Evolutionary conservation across 2,329 filamentous ascomycete species (phyloP), one percentile per base, ranked within the genome.

Genomic region (Ophiostoma quercus): DNA sequence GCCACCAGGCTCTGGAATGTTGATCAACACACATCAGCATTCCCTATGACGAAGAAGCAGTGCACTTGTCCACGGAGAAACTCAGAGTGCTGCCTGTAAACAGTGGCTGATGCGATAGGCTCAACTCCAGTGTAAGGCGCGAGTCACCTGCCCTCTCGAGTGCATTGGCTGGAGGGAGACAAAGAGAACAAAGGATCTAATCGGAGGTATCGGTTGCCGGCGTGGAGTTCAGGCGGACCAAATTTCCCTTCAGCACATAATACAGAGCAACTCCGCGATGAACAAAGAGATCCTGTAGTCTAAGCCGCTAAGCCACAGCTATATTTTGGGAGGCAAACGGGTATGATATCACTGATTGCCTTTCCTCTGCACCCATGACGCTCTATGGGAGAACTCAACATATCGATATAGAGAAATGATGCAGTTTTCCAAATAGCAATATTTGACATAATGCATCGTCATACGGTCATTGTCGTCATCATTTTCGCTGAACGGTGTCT

Each of bases 51-150:
- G 12, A 25, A 57, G 1, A 25, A 2, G 1, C 51, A 9, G n/a
- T 25, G 51, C 51, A 29, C 22, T 57, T 57, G 22, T 25, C 51
- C 51, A 57, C 51, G 51, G 51, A 57, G 51, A 57, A 57, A 57
- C 51, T 25, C 3, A 22, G 7, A 57, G 9, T 57, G 16, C 16
- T 4, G 12, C n/a, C n/a, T 25, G 4, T 57, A 12, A 57, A 22
- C 51, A 57, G 51, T 25, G 51, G 51, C 51, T 57, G 22, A 25
- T 57, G 8, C 51, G 51, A 29, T 57, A 25, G 7, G 51, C 8
- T 29, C 11, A 9, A 25, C 25, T 29, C 25, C 25, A 14, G 2
- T 25, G 4, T 25, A 57, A 22, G 19, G 47, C 16, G 47, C 47
- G 47, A 51, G 47, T 51, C 47, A 51, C n/a, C 47, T 22, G 16